Conservation (phyloP, 768 basidiomycete genomes). For the Ephemerocybe angulata region DNA sequence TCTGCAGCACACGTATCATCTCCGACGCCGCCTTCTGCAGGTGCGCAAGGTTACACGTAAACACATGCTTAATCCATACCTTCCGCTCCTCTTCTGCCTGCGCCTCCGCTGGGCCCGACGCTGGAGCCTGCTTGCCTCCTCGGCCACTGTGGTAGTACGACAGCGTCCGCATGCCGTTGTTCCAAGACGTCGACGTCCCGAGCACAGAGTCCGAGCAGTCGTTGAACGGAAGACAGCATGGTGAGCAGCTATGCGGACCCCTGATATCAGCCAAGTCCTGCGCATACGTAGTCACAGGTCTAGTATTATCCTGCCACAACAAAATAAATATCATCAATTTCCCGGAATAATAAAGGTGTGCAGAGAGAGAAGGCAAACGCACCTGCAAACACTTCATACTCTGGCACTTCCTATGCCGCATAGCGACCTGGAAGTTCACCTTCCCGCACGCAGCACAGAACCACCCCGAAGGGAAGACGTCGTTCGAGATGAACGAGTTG, state of each 20-base stretch:
- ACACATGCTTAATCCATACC: slow-evolving; percentile 39
- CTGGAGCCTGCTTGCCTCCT: neutral
- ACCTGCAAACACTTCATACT: slow-evolving; percentile 30
- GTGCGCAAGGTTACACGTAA: slow-evolving; percentile 41
- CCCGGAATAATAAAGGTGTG: neutral
- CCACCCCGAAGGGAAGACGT: slow-evolving; percentile 45
- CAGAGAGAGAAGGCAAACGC: neutral
- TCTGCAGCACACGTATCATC: slow-evolving; percentile 39
- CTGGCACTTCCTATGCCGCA: slow-evolving; percentile 46
- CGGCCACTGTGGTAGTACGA: slow-evolving; percentile 22
- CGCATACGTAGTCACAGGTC: slow-evolving; percentile 21
- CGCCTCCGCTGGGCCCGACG: too few species aligned
- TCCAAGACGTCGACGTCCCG: slow-evolving; percentile 19
- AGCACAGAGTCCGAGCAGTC: slow-evolving; percentile 18
- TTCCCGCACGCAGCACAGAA: slow-evolving; percentile 45
- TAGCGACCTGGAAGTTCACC: slow-evolving; percentile 41
- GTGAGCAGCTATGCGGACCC: slow-evolving; percentile 32
- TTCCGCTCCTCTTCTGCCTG: neutral
- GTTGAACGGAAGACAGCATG: slow-evolving; percentile 30
- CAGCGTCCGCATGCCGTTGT: slow-evolving; percentile 33
- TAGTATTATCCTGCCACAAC: slow-evolving; percentile 16
- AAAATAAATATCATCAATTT: neutral
- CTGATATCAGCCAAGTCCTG: slow-evolving; percentile 28
- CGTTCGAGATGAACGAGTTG: slow-evolving; percentile 24
- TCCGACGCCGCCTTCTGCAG: slow-evolving; percentile 37